Evolutionary conservation across 495 filamentous ascomycete species (phyloP).

Genomic region (Penicillium soppii): DNA sequence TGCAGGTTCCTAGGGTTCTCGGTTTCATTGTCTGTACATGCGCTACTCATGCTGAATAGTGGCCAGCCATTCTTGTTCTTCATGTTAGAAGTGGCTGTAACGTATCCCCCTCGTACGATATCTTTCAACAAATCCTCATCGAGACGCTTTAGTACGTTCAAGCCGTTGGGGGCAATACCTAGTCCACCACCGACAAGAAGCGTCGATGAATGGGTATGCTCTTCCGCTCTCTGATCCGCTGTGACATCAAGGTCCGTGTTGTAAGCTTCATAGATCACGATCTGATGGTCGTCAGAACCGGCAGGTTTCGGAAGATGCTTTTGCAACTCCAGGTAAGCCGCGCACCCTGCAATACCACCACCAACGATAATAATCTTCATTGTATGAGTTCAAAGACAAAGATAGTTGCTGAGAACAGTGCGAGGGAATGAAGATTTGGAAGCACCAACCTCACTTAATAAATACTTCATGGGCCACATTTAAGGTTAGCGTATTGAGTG

Average conservation of each 20-base stretch:
- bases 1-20: slow-evolving; percentile 18
- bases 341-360: slow-evolving; percentile 46
- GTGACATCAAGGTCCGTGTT: slow-evolving; percentile 8
- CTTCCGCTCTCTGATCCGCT: slow-evolving; percentile 6
- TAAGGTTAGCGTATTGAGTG: slow-evolving; percentile 2
- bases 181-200: slow-evolving; percentile 16
- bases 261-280: slow-evolving; percentile 19
- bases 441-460: neutral
- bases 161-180: slow-evolving; percentile 14
- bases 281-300: slow-evolving; percentile 9
- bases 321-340: slow-evolving; percentile 43
- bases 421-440: neutral
- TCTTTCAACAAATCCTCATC: slow-evolving; percentile 22
- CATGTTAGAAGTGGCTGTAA: slow-evolving; percentile 31
- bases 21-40: neutral
- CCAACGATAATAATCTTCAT: slow-evolving; percentile 54
- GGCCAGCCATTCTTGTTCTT: slow-evolving; percentile 36
- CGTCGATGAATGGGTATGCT: slow-evolving; percentile 11
- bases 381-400: too few species aligned
- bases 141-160: slow-evolving; percentile 11
- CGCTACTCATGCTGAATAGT: slow-evolving; percentile 23
- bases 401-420: too few species aligned
- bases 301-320: slow-evolving; percentile 28
- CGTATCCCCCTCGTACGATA: slow-evolving; percentile 34
- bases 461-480: neutral